These are phyloP conservation scores for Kluyveromyces nonfermentans DNA, from an alignment of 805 yeast species.

Conservation along the genomic window DNA sequence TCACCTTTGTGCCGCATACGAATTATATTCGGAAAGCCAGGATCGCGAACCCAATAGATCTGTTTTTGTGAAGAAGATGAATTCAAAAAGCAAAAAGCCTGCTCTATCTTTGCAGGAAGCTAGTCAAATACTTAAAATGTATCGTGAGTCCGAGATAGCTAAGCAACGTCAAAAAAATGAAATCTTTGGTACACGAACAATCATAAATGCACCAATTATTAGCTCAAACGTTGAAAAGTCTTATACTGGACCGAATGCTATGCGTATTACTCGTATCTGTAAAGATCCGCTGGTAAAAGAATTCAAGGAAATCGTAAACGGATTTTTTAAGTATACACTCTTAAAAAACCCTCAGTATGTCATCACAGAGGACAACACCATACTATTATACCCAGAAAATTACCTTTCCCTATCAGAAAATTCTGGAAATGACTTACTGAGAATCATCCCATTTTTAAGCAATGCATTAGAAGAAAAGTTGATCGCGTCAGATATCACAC, in stretches of 20 bases:
- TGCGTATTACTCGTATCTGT: slow-evolving; percentile 44
- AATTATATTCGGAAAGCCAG: slow-evolving; percentile 60
- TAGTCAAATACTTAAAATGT: slow-evolving; percentile 38
- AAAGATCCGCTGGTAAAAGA: slow-evolving; percentile 43
- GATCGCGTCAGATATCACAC: slow-evolving; percentile 16
- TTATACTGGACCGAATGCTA: slow-evolving; percentile 32
- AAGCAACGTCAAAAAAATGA: slow-evolving; percentile 24
- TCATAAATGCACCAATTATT: slow-evolving; percentile 13
- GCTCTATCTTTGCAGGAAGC: slow-evolving; percentile 18
- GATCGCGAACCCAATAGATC: slow-evolving; percentile 75
- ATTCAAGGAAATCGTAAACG: slow-evolving; percentile 30
- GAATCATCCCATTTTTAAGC: slow-evolving; percentile 30
- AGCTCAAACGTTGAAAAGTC: slow-evolving; percentile 16
- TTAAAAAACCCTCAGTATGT: slow-evolving; percentile 20
- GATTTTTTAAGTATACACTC: slow-evolving; percentile 21
- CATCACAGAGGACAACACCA: slow-evolving; percentile 7
- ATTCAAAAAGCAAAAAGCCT: slow-evolving; percentile 20
- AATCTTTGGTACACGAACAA: slow-evolving; percentile 14
- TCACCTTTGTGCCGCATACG: slow-evolving; percentile 50
- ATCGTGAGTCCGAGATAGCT: slow-evolving; percentile 29
- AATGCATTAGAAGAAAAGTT: slow-evolving; percentile 17
- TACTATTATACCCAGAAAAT: slow-evolving; percentile 26
- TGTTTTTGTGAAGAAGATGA: slow-evolving; percentile 44
- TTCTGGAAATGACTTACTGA: slow-evolving; percentile 35
- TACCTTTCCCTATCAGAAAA: slow-evolving; percentile 30